Evolutionary conservation across 371 early-diverging fungal species (phyloP).

Genomic region (Umbelopsis sp.): DNA sequence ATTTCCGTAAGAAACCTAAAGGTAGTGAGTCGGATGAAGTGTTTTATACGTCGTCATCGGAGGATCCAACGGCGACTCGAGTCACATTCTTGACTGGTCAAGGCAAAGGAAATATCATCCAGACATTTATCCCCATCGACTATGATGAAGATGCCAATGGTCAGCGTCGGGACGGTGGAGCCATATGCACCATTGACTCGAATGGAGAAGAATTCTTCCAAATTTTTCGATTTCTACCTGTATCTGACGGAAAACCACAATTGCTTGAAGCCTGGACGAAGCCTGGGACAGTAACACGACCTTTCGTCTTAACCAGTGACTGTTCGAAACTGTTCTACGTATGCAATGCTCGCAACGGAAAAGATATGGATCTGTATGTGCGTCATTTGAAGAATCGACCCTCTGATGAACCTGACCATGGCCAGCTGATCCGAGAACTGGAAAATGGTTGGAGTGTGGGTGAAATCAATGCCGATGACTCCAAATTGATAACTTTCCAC

Average conservation of each 20-base stretch:
- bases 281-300: neutral
- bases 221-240: slow-evolving; percentile 12
- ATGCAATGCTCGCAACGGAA: slow-evolving; percentile 14
- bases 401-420: neutral
- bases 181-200: slow-evolving; percentile 16
- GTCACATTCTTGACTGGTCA: slow-evolving; percentile 15
- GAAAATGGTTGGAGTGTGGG: neutral
- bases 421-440: neutral
- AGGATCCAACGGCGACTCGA: neutral
- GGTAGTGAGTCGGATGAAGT: slow-evolving; percentile 19
- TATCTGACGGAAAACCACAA: neutral
- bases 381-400: slow-evolving; percentile 9
- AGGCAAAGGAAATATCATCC: slow-evolving; percentile 20
- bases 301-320: neutral
- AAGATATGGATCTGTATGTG: slow-evolving; percentile 12
- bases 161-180: slow-evolving; percentile 14
- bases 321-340: neutral
- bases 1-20: slow-evolving; percentile 12
- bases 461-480: neutral
- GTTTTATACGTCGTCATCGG: neutral
- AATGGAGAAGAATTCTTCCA: slow-evolving; percentile 20
- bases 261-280: slow-evolving; percentile 7
- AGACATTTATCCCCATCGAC: neutral
- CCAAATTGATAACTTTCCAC: neutral
- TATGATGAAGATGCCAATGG: slow-evolving; percentile 20